A percentile compares a stretch with the other conserved stretches of the same genome.
These are phyloP conservation scores for Lentinula aciculospora DNA, from an alignment of 768 basidiomycete species.

Conservation along the genomic window DNA sequence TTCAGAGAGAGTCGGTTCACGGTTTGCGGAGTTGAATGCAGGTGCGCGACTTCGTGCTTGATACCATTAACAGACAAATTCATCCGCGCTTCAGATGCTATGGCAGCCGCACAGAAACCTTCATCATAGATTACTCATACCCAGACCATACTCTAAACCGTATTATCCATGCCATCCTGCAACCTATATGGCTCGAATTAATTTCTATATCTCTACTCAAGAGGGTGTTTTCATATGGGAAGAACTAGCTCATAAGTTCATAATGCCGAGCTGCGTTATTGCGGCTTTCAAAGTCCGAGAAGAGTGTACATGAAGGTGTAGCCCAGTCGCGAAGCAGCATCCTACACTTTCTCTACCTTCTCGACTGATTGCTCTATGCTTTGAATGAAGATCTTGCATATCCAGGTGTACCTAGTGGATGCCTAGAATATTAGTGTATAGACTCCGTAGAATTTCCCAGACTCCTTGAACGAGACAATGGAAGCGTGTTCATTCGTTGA, in stretches of 20 bases:
- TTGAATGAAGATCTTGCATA: too few relatives aligned
- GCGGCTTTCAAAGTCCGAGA: too few relatives aligned
- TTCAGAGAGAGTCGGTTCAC: slow-evolving; percentile 86
- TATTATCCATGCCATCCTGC: background rate
- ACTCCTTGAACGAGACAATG: background rate
- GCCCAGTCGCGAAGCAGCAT: too few relatives aligned
- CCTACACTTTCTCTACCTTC: too few relatives aligned
- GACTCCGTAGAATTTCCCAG: slow-evolving; percentile 2
- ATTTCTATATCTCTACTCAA: background rate
- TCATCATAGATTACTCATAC: background rate
- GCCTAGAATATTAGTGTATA: background rate
- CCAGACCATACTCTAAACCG: background rate
- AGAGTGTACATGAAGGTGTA: too few relatives aligned
- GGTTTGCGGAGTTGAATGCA: slow-evolving; percentile 89
- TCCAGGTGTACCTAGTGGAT: too few relatives aligned
- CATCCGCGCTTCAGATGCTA: background rate
- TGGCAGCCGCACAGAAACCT: slow-evolving; percentile 4
- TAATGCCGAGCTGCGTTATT: too few relatives aligned
- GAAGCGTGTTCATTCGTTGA: background rate
- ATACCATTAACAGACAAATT: background rate
- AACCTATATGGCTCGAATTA: background rate
- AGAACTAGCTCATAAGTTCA: too few relatives aligned
- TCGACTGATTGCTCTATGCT: too few relatives aligned
- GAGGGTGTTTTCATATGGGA: too few relatives aligned
- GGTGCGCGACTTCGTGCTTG: slow-evolving; percentile 43